phyloP scores from a whole-genome alignment of 2,329 filamentous ascomycete genomes.

The Sarocladium oryzae region DNA sequence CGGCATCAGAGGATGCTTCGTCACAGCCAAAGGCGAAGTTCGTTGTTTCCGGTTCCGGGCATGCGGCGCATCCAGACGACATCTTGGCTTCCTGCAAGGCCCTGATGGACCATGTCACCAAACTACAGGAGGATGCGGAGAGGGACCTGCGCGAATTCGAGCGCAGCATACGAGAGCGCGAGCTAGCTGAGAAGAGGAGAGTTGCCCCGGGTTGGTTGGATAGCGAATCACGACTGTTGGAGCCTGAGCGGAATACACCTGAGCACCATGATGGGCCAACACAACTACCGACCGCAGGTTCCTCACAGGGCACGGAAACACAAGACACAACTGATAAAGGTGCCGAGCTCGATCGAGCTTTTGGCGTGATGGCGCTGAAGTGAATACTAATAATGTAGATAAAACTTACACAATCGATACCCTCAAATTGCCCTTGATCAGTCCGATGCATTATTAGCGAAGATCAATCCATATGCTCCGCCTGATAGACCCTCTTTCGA shows the following conservation, averaged over 20 bases:
- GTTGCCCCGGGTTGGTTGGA: constrained; percentile 79
- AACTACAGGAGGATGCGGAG: constrained; percentile 62
- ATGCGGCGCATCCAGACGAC: constrained; percentile 79
- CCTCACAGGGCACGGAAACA: background rate
- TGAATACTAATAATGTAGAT: constrained; percentile 14
- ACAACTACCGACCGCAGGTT: constrained; percentile 24
- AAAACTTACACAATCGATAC: background rate
- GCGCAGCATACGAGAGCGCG: constrained; percentile 54
- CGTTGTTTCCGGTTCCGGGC: constrained; percentile 69
- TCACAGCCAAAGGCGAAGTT: constrained; percentile 55
- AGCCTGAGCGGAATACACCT: constrained; percentile 50
- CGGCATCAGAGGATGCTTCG: constrained; percentile 28
- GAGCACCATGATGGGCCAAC: constrained; percentile 13
- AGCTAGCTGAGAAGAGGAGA: constrained; percentile 72
- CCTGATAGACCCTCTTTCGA: too few relatives aligned
- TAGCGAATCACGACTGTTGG: constrained; percentile 61
- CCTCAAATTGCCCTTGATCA: background rate
- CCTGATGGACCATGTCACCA: constrained; percentile 67
- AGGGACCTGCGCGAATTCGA: constrained; percentile 64
- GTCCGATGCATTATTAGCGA: background rate
- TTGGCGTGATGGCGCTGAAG: constrained; percentile 40
- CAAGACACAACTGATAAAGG: constrained; percentile 35
- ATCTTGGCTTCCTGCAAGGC: constrained; percentile 77
- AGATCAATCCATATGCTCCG: too few relatives aligned
- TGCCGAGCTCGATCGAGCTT: constrained; percentile 51